Evolutionary conservation across 2,329 filamentous ascomycete species (phyloP).

Genomic region (Chaetomiaceae sp.): DNA sequence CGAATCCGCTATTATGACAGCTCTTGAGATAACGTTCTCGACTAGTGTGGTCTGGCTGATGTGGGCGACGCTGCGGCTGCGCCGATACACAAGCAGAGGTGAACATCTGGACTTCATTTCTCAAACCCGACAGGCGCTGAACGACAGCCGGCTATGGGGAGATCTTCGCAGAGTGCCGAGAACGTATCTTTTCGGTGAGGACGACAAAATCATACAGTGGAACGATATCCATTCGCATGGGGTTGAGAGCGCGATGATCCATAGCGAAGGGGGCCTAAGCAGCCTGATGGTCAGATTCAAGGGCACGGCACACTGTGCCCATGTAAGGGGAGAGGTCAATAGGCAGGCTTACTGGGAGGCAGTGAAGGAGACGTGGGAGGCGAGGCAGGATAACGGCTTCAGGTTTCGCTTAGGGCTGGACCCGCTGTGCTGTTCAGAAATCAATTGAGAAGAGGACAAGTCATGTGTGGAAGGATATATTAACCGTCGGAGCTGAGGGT

Average conservation of each 20-base stretch:
- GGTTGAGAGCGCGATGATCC: too few relatives aligned
- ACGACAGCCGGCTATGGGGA: slow-evolving; percentile 20
- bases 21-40: too few relatives aligned
- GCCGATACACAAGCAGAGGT: too few relatives aligned
- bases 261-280: too few relatives aligned
- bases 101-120: slow-evolving; percentile 19
- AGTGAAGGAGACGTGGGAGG: slow-evolving; percentile 23
- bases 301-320: slow-evolving; percentile 21
- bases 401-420: slow-evolving; percentile 12
- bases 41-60: too few relatives aligned
- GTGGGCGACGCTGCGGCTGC: slow-evolving; percentile 10
- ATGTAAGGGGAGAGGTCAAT: slow-evolving; percentile 19
- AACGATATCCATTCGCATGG: slow-evolving; percentile 23
- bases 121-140: slow-evolving; percentile 20
- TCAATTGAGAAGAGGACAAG: too few relatives aligned
- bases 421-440: slow-evolving; percentile 5
- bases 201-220: slow-evolving; percentile 22
- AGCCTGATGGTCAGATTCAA: slow-evolving; percentile 22
- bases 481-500: too few relatives aligned
- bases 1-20: too few relatives aligned
- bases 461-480: too few relatives aligned
- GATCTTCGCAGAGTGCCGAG: slow-evolving; percentile 6
- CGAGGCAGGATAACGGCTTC: slow-evolving; percentile 12
- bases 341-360: slow-evolving; percentile 22
- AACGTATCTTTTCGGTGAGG: slow-evolving; percentile 23